Evolutionary conservation across 495 filamentous ascomycete species (phyloP), one percentile per base, ranked within the genome.

Genomic region (Astrothelium subdiscretum): DNA sequence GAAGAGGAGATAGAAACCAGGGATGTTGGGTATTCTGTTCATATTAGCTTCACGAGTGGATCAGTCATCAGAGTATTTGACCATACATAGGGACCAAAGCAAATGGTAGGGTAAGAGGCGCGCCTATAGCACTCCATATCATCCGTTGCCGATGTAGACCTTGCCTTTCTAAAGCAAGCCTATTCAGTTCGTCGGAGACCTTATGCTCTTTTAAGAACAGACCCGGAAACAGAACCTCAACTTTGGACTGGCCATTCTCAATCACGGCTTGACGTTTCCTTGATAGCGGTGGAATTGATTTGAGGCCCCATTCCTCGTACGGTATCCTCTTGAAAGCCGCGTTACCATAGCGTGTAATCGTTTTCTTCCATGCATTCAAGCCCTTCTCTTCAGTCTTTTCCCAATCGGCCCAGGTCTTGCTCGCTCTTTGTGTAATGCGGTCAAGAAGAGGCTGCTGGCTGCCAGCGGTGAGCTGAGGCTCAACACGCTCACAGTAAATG

Each of bases 241-340:
- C 82, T 66, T 81, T 85, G 54, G 82, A 80, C 26, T 81, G 81
- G 32, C 82, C 87, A 59, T 86, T 67, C 68, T 87, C 83, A 60
- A 86, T 80, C 51, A 82, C 76, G 65, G 79, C 62, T 27, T 62
- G 79, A 57, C 83, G 79, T 61, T 85, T 82, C 38, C 83, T 78
- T 29, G 83, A 91, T 60, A 96, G 76, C 32, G 94, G 88, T 2
- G 94, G 94, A 40, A 98, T 87, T 59, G 90, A 92, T 75, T 97
- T 97, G 57, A 98, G 77, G 0, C 90, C 92, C 87, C 94, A 99
- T 87, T 99, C 94, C 75, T 97, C 89, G 72, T 87, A 96, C 1
- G 92, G 90, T 67, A 99, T 92, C 43, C 90, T 83, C 68, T 87
- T 87, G 59, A 97, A 81, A 11, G 88, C 81, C 31, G 83, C 79